Evolutionary conservation across 106 monocot genomes (phyloP), one percentile per base, ranked within the genome.

Genomic region (Dendrobium officinale): DNA sequence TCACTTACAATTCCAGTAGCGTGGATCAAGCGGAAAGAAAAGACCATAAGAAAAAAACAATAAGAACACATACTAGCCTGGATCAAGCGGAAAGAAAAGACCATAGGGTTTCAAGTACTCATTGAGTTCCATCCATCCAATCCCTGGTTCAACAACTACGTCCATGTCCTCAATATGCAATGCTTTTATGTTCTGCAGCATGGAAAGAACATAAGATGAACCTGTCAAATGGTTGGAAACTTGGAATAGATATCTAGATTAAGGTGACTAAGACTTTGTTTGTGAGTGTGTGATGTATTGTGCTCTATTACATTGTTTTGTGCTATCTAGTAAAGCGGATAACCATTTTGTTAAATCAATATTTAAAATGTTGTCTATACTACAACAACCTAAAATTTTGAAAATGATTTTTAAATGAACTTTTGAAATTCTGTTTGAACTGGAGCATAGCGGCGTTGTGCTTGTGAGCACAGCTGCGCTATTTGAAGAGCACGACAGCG

Each of bases 101-200:
- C 96, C 96, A 85, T 94, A 92, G 9, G 96, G 92, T 76, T 92
- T 97, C 79, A 97, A 77, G 82, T 90, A 97, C 66, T 94, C 96
- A 86, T 97, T 97, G 75, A 97, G 94, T 77, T 97, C 96, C 44
- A 92, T 94, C 96, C 96, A 97, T 77, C 96, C 96, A 82, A 97
- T 84, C 29, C 96, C 96, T 72, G 94, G 94, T 74, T 97, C 94
- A 86, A 97, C 94, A 75, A 97, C 90, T 51, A 94, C 93, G 88
- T 97, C 96, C 96, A 97, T 92, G 79, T 97, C 94, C 66, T 94
- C 94, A 81, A 94, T 81, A 88, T 97, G 90, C 80, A 97, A 77
- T 77, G 84, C 80, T 85, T 90, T 97, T 59, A 97, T 75, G 55
- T 88, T 92, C 96, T 97, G 92, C 42, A 83, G 81, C 13, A 64